Base-by-base conservation (phyloP, 768 basidiomycete genomes). In the Russula emetica region DNA sequence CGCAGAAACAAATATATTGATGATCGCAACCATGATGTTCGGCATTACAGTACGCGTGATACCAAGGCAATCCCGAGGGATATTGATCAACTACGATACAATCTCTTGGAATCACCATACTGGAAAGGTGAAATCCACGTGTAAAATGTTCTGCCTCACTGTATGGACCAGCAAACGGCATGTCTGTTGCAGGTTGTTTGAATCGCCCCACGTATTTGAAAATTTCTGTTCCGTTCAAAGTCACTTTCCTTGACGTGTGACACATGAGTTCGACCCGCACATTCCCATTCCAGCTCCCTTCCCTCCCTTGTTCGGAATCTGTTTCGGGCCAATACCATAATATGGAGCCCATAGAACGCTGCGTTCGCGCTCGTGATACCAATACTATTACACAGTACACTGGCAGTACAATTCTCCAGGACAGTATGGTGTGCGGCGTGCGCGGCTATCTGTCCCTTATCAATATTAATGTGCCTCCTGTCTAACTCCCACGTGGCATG, bases 401-500 rank as follows among this genome's bases (percentile, higher is more conserved):
- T n/a, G n/a, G 16, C 14, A 40, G 11, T 42, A 6, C 40, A 13
- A 16, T 42, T 18, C 40, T 42, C 16, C 40, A 42, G 38, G 38
- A 40, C 16, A 16, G 38, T 18, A 40, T 16, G n/a, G n/a, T n/a
- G n/a, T n/a, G n/a, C n/a, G n/a, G 40, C 40, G 18, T 42, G 28
- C 26, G 18, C 26, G 26, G 7, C 18, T 22, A 5, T 3, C 22
- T 24, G 13, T 51, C 10, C 50, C 13, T 5, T 30, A 18, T 34
- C 45, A 22, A 1, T 26, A 20, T 44, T 30, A 40, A 36, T 24
- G 16, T 22, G 20, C 42, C 34, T 6, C 14, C 8, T 36, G 70
- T 58, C 32, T 44, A 13, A 74, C 45, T n/a, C 72, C 71, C 60
- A 79, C 69, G 44, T 76, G 64, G 76, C 79, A 71, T 69, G 73